phyloP scores from a whole-genome alignment of 1,284 basidiomycete genomes.

The Pseudozyma pruni region DNA sequence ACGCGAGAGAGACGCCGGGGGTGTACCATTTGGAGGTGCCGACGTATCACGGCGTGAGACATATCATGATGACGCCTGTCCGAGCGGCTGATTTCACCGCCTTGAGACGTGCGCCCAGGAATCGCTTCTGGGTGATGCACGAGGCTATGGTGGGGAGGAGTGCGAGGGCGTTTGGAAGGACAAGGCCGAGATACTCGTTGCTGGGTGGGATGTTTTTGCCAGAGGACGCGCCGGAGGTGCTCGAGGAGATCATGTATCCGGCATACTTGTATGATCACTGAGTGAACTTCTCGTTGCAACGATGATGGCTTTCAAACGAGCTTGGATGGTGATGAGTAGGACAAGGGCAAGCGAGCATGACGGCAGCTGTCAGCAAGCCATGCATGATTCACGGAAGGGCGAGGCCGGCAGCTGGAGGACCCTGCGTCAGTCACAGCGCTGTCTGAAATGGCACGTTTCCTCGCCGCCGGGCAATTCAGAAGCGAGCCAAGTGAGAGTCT shows the following conservation, averaged over 20 bases:
- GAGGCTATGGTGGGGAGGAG: neutral
- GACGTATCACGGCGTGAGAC: neutral
- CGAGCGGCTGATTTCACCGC: too few relatives aligned
- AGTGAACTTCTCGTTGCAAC: too few relatives aligned
- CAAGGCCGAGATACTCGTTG: neutral
- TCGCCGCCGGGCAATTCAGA: too few relatives aligned
- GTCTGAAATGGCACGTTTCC: too few relatives aligned
- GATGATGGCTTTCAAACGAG: too few relatives aligned
- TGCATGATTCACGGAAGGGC: too few relatives aligned
- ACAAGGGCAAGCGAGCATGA: too few relatives aligned
- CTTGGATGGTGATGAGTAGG: too few relatives aligned
- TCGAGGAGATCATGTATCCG: neutral
- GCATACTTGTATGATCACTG: neutral
- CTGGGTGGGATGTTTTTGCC: slow-evolving; percentile 6
- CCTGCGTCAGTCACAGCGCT: too few relatives aligned
- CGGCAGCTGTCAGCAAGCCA: too few relatives aligned
- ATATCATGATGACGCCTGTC: slow-evolving; percentile 2
- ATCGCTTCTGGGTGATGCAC: neutral
- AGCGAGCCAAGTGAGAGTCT: neutral
- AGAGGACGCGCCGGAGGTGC: neutral
- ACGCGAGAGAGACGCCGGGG: neutral
- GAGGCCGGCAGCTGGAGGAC: too few relatives aligned
- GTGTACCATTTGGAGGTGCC: neutral
- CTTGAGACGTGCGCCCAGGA: too few relatives aligned
- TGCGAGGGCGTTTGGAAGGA: neutral